Conservation (phyloP, 768 basidiomycete species). For the Rubroboletus satanas region DNA sequence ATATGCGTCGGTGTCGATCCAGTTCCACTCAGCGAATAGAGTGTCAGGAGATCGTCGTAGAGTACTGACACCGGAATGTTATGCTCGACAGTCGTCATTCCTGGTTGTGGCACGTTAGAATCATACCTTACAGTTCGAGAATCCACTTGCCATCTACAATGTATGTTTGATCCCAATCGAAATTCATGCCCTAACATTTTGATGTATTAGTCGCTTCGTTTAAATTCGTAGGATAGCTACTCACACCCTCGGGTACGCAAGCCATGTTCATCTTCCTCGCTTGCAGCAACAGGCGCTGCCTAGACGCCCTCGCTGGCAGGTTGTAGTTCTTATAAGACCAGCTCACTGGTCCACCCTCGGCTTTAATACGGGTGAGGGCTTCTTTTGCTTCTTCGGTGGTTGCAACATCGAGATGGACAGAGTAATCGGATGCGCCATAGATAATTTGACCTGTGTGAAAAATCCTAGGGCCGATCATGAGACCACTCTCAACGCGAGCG, state of each 20-base stretch:
- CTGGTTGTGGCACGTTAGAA: slow-evolving; percentile 30
- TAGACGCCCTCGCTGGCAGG: slow-evolving; percentile 61
- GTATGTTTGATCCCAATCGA: slow-evolving; percentile 75
- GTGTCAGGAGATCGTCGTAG: slow-evolving; percentile 61
- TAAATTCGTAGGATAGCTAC: slow-evolving; percentile 11
- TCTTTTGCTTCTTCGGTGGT: slow-evolving; percentile 60
- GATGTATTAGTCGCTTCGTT: not conserved
- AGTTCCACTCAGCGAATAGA: slow-evolving; percentile 66
- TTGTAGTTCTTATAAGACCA: slow-evolving; percentile 82
- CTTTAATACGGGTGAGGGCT: slow-evolving; percentile 64
- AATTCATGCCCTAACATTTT: slow-evolving; percentile 57
- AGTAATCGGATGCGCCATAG: slow-evolving; percentile 43
- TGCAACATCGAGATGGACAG: slow-evolving; percentile 62
- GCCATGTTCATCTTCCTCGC: slow-evolving; percentile 64
- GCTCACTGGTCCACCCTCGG: slow-evolving; percentile 63
- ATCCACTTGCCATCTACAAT: slow-evolving; percentile 62
- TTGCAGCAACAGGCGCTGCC: slow-evolving; percentile 60
- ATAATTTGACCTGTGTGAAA: slow-evolving; percentile 67
- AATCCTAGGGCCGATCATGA: slow-evolving; percentile 66
- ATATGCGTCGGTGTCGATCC: slow-evolving; percentile 72
- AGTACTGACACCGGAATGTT: slow-evolving; percentile 60
- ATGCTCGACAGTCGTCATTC: slow-evolving; percentile 77
- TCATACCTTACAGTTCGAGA: not conserved
- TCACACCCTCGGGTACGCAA: slow-evolving; percentile 66
- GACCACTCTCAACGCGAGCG: slow-evolving; percentile 63